Base-by-base conservation (phyloP, 1,284 basidiomycete genomes). In the Phaffia rhodozyma region DNA sequence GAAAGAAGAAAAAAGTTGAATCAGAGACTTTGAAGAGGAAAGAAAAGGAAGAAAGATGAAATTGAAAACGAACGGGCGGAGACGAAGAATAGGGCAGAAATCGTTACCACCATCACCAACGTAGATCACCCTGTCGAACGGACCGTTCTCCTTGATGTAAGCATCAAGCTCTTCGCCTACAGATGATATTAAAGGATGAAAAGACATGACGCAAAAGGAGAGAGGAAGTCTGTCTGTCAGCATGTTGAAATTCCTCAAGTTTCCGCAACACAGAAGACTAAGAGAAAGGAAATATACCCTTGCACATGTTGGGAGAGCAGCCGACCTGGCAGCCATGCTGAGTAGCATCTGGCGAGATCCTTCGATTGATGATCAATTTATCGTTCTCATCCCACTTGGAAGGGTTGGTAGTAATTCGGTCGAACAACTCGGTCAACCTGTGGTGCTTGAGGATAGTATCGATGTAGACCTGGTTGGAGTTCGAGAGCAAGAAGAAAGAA, bases 231-330 rank as follows among this genome's bases (percentile, higher is more conserved):
- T 6, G n/a, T 9, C 20, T 25, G 38, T 21, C 34, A 25, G 43
- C 23, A 21, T 5, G 43, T 23, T 49, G 29, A 25, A 27, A 5
- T 16, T 25, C 5, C 1, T n/a, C 55, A 32, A 38, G 30, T 21
- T 21, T 47, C 16, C 38, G 5, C 57, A 48, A 58, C 29, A 16
- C 18, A 38, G 6, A 38, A n/a, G 16, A 29, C 23, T 20, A 43
- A 50, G 20, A 25, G 21, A 56, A 30, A 32, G 38, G 43, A 43
- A 20, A 66, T 70, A 64, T 47, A 85, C 89, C 94, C 81, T 98
- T 98, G 81, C 94, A 98, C 92, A 98, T 97, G 78, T 98, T 98
- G 13, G 88, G 83, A 65, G 86, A 86, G 79, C 94, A 98, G 20
- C 94, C 94, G 61, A 97, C 81, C 60, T 78, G 80, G 77, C 94